Evolutionary conservation across 495 filamentous ascomycete genomes (phyloP), one percentile per base, ranked within the genome.

Genomic region (Massariosphaeria phaeospora): DNA sequence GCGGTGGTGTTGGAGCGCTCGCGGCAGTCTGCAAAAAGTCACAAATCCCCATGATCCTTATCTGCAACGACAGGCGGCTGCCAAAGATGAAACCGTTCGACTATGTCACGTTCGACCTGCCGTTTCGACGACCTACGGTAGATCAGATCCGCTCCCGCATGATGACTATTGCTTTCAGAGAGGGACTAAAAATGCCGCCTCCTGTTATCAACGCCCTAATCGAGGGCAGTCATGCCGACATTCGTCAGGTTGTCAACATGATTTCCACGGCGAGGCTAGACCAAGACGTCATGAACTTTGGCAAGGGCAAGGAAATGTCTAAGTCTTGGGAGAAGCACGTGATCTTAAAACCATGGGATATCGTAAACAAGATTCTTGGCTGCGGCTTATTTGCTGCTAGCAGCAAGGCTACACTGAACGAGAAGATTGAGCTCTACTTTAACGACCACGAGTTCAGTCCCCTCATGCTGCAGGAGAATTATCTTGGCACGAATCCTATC

Each of bases 31-130:
- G 91, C 72, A 96, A 86, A 73, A 96, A 94, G 75, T 89, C 89
- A 0, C 84, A 89, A 59, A 84, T 99, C 25, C 93, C 93, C 0
- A 86, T 99, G 59, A 96, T 99, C 55, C 76, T 96, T 29, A 95
- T 99, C 61, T 99, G 94, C 76, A 99, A 99, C 64, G 93, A 99
- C 63, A 84, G 93, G 56, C 83, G 77, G 53, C 71, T 87, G 44
- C 93, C 84, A 30, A 99, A 99, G 77, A 96, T 99, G 93, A 96
- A 89, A 71, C 93, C 93, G 0, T 97, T 99, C 64, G 89, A 97
- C 63, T 72, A 74, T 57, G 83, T 91, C 49, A 83, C 86, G 17
- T 88, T 76, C 64, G 90, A 96, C 48, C 69, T 99, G 54, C 83
- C 83, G 15, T 99, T 99, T 73, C 78, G 82, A 61, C 85, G 91